These are phyloP conservation scores for Cutaneotrichosporon dermatis DNA, from an alignment of 1,284 basidiomycete species.

Conservation along the genomic window DNA sequence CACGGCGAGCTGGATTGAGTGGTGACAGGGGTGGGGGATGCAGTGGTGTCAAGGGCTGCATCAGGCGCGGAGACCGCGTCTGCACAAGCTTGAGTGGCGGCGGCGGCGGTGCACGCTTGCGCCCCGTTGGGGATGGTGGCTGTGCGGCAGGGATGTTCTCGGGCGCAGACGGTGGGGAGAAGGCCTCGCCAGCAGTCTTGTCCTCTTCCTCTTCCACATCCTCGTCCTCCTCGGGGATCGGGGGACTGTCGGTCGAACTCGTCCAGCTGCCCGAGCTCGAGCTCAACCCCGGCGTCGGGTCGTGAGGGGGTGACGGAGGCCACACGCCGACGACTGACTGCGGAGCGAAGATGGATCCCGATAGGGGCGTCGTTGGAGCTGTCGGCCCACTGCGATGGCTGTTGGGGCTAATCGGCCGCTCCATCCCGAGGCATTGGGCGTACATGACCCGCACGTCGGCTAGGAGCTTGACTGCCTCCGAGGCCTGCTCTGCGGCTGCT, in stretches of 20 bases:
- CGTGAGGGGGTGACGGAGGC: not conserved
- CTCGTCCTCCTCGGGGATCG: slow-evolving; percentile 17
- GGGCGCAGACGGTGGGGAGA: no score
- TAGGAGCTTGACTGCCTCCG: slow-evolving; percentile 37
- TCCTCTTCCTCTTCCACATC: slow-evolving; percentile 2
- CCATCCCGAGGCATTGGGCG: slow-evolving; percentile 28
- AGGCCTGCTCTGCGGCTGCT: slow-evolving; percentile 34
- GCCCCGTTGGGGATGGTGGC: not conserved
- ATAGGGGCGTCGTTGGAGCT: no score
- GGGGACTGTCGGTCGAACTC: slow-evolving; percentile 1
- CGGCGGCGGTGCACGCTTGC: slow-evolving; percentile 12
- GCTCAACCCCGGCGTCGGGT: not conserved
- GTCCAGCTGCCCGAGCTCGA: not conserved
- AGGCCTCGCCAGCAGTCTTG: not conserved
- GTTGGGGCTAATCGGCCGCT: no score
- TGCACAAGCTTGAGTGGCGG: slow-evolving; percentile 10
- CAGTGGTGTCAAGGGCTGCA: not conserved
- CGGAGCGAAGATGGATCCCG: no score
- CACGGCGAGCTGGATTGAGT: slow-evolving; percentile 11
- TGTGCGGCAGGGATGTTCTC: no score
- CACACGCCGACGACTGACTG: not conserved
- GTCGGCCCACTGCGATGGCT: no score
- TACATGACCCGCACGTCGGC: slow-evolving; percentile 42
- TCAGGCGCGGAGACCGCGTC: not conserved
- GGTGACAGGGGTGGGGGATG: slow-evolving; percentile 2